Percentiles rank a stretch among this genome's conserved stretches.
phyloP scores from a whole-genome alignment of 1,284 basidiomycete species.

The Entoloma clypeatum region DNA sequence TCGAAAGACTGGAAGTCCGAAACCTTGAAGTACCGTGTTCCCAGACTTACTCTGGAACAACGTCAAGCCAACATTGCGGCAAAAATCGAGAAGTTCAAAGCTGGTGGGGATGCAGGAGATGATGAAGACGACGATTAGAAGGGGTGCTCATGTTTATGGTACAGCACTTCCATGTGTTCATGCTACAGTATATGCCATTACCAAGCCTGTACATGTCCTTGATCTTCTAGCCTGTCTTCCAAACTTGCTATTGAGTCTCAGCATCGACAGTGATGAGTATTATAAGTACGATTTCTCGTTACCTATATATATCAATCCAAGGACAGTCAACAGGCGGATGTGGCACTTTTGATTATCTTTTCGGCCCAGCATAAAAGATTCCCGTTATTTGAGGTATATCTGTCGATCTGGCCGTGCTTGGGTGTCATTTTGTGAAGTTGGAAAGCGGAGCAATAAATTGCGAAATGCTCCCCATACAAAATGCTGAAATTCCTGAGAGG shows the following conservation, averaged over 20 bases:
- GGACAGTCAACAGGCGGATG: too few species aligned
- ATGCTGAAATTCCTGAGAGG: constrained; percentile 58
- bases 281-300: background rate
- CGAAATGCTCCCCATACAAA: constrained; percentile 44
- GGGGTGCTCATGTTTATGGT: constrained; percentile 10
- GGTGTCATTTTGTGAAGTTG: constrained; percentile 40
- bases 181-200: too few species aligned
- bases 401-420: constrained; percentile 38
- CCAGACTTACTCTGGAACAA: constrained; percentile 76
- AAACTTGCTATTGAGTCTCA: too few species aligned
- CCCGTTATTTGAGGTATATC: constrained; percentile 33
- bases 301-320: background rate
- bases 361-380: constrained; percentile 46
- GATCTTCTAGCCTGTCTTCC: too few species aligned
- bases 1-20: constrained; percentile 91
- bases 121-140: constrained; percentile 59
- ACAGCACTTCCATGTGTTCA: constrained; percentile 8
- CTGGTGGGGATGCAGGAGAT: constrained; percentile 51
- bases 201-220: too few species aligned
- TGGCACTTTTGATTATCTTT: constrained; percentile 34
- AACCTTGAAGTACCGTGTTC: constrained; percentile 68
- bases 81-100: constrained; percentile 85
- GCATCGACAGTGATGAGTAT: too few species aligned
- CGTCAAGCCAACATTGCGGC: constrained; percentile 74
- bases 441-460: constrained; percentile 55